A percentile compares a stretch with the other conserved stretches of the same genome.
These are phyloP conservation scores for Diplocarpon mali DNA, from an alignment of 2,329 filamentous ascomycete genomes.

Conservation along the genomic window DNA sequence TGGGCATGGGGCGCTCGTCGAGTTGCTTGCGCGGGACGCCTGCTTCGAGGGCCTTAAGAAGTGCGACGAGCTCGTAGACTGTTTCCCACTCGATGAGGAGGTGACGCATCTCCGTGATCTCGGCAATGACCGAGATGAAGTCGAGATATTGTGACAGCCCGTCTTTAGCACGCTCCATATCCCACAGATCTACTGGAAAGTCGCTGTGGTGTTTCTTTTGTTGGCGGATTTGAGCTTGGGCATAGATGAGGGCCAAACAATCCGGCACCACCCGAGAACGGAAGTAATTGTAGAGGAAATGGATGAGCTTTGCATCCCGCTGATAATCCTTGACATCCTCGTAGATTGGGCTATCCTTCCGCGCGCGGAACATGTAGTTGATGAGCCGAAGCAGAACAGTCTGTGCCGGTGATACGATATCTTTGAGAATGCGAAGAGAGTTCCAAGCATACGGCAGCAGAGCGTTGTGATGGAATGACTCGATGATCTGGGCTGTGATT, in stretches of 20 bases:
- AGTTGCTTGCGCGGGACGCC: conserved; percentile 77
- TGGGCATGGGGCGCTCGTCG: conserved; percentile 32
- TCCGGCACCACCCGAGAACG: conserved; percentile 87
- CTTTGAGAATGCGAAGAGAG: conserved; percentile 81
- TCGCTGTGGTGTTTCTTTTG: conserved; percentile 67
- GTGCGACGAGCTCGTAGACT: conserved; percentile 74
- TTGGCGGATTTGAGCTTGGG: conserved; percentile 81
- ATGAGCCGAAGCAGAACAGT: conserved; percentile 85
- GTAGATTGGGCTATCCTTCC: conserved; percentile 32
- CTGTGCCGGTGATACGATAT: conserved; percentile 91
- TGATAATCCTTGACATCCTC: conserved; percentile 42
- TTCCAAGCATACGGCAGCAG: conserved; percentile 89
- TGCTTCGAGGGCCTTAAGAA: conserved; percentile 78
- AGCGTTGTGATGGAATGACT: conserved; percentile 80
- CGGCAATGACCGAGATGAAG: conserved; percentile 81
- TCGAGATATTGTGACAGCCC: conserved; percentile 90
- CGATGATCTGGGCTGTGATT: conserved; percentile 91
- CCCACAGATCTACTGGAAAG: conserved; percentile 91
- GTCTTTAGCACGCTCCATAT: conserved; percentile 94
- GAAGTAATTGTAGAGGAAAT: conserved; percentile 89
- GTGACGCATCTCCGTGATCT: conserved; percentile 71
- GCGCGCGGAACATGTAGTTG: conserved; percentile 73
- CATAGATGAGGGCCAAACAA: conserved; percentile 85
- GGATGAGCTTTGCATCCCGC: conserved; percentile 54
- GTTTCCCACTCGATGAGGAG: conserved; percentile 89